phyloP scores from a whole-genome alignment of 306 rosid genomes.

The Cajanus cajan region DNA sequence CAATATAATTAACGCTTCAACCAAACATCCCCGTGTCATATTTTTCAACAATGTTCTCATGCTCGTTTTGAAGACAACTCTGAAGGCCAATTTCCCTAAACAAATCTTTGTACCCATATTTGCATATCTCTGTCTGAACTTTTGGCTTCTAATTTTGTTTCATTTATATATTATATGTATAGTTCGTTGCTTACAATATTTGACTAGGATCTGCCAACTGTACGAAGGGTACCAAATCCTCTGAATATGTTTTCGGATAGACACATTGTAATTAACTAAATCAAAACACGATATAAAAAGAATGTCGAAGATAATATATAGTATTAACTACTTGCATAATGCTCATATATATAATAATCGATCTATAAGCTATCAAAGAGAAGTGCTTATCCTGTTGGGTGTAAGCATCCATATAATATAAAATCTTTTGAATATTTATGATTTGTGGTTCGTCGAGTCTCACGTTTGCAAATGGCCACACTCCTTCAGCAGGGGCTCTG shows the following conservation, averaged over 20 bases:
- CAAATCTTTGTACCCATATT: slow-evolving; percentile 14
- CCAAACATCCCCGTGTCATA: not conserved
- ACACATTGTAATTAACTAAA: not conserved
- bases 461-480: slow-evolving; percentile 18
- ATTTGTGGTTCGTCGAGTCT: slow-evolving; percentile 16
- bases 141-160: not conserved
- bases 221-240: not conserved
- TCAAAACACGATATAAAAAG: not conserved
- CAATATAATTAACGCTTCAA: not conserved
- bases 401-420: not conserved
- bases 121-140: slow-evolving; percentile 4
- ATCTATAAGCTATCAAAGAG: not conserved
- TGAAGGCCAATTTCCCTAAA: not conserved
- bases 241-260: slow-evolving; percentile 10
- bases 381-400: not conserved
- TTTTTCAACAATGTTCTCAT: not conserved
- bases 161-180: not conserved
- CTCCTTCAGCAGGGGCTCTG: not conserved
- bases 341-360: not conserved
- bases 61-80: not conserved
- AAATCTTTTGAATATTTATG: not conserved
- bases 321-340: not conserved
- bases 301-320: not conserved
- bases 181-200: not conserved
- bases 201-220: not conserved